A percentile compares a stretch with the other conserved stretches of the same genome.
These are phyloP conservation scores for Exophiala oligosperma DNA, from an alignment of 2,329 filamentous ascomycete species.

Conservation along the genomic window DNA sequence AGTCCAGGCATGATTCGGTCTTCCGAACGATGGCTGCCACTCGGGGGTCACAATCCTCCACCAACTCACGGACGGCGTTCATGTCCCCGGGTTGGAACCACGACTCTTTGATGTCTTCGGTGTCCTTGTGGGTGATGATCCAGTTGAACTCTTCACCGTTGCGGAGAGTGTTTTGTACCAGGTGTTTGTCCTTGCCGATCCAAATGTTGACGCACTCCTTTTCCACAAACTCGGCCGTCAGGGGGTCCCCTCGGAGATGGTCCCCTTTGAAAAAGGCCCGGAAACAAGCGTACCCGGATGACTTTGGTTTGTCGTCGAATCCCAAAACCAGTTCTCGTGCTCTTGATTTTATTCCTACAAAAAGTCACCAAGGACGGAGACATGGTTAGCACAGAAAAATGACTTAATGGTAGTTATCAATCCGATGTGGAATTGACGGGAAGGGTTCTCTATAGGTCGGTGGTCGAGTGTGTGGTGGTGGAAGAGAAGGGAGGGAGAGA, in stretches of 20 bases:
- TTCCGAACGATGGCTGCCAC: constrained; percentile 48
- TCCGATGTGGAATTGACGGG: background rate
- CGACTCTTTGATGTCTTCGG: constrained; percentile 53
- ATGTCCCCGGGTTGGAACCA: constrained; percentile 57
- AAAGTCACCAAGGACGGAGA: too few relatives aligned
- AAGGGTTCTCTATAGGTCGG: background rate
- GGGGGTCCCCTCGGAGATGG: constrained; percentile 50
- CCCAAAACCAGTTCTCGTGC: constrained; percentile 51
- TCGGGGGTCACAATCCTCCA: constrained; percentile 54
- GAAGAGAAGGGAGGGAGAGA: too few relatives aligned
- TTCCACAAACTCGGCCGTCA: constrained; percentile 55
- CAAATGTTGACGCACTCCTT: constrained; percentile 55
- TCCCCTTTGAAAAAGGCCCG: constrained; percentile 40
- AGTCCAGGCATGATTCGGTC: constrained; percentile 35
- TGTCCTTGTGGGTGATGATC: constrained; percentile 57
- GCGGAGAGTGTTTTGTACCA: constrained; percentile 54
- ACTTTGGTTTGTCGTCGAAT: constrained; percentile 38
- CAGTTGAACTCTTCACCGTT: constrained; percentile 44
- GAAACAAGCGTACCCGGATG: constrained; percentile 34
- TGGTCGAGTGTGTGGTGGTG: background rate
- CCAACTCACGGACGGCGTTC: constrained; percentile 51
- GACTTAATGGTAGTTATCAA: background rate
- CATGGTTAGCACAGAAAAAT: background rate
- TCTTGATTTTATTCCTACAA: constrained; percentile 51
- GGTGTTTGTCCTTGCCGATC: constrained; percentile 54